Evolutionary conservation across 2,329 filamentous ascomycete species (phyloP).

Genomic region (Scytalidium lignicola): DNA sequence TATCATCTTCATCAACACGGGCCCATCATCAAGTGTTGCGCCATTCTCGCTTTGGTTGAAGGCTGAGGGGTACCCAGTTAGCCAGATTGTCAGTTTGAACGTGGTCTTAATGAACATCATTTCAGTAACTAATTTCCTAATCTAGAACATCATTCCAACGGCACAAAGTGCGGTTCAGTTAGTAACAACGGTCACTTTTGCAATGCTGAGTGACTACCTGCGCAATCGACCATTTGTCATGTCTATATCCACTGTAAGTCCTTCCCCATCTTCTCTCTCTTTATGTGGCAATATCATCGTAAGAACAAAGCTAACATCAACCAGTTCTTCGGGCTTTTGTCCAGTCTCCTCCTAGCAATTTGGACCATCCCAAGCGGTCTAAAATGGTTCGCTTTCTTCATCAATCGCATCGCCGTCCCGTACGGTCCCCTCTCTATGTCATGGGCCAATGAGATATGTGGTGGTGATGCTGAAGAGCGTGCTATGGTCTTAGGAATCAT

Average conservation of each 20-base stretch:
- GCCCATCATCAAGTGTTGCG: slow-evolving; percentile 29
- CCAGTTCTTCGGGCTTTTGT: slow-evolving; percentile 29
- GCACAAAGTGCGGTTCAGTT: slow-evolving; percentile 46
- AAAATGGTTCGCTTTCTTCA: slow-evolving; percentile 30
- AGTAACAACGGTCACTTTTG: slow-evolving; percentile 46
- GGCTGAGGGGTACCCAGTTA: slow-evolving; percentile 36
- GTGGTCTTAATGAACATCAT: slow-evolving; percentile 35
- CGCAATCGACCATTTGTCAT: slow-evolving; percentile 27
- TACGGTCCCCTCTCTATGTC: slow-evolving; percentile 41
- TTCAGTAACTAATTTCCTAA: slow-evolving; percentile 20
- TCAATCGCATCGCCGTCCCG: slow-evolving; percentile 25
- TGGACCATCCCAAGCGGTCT: slow-evolving; percentile 24
- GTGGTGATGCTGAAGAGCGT: slow-evolving; percentile 41
- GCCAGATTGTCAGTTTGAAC: slow-evolving; percentile 36
- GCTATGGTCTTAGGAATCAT: slow-evolving; percentile 45
- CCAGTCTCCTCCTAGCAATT: slow-evolving; percentile 30
- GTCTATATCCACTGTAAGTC: slow-evolving; percentile 24
- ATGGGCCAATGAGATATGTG: slow-evolving; percentile 43
- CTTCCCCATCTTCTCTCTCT: background rate
- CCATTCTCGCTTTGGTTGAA: slow-evolving; percentile 37
- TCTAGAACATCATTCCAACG: slow-evolving; percentile 42
- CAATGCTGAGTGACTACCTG: slow-evolving; percentile 48
- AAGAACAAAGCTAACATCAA: background rate
- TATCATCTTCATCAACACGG: slow-evolving; percentile 33
- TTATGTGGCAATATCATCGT: too few relatives aligned